Base-by-base conservation (phyloP, 116 monocot species). In the Cymodocea nodosa region DNA sequence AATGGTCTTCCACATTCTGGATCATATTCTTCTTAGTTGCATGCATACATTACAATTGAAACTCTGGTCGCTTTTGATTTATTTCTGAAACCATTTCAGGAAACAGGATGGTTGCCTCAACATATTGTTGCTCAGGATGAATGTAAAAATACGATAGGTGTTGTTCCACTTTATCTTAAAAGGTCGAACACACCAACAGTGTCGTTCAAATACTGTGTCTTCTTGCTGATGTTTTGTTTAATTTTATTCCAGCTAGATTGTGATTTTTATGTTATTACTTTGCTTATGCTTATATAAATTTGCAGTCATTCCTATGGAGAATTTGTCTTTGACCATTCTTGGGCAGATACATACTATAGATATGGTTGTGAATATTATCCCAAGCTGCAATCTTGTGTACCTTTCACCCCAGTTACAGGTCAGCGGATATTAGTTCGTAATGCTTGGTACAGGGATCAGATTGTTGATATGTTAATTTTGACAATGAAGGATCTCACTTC, bases 131-230 rank as follows among this genome's bases (percentile, higher is more conserved):
- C 91, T 67, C 83, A 76, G 71, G 97, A 97, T 82, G 85, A 88
- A 73, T 62, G 76, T 70, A 75, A 79, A 77, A 91, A 84, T 80
- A 77, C 72, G 52, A 61, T 97, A 82, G 97, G 97, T 82, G 91
- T 84, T 83, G 91, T 97, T 74, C 97, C 97, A 20, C 87, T 97
- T 81, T 97, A 91, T 77, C 87, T 97, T 74, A 97, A 97, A 90
- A 97, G 97, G 97, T 97, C 56, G 61, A 76, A 17, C 59, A 63
- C 76, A 56, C 5, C 13, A 76, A 66, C 71, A 25, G 40, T 67
- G 24, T 62, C 37, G 51, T 61, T 66, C n/a, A 20, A 56, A 57
- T 57, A 23, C 19, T 57, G 24, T 20, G 16, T 65, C 12, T 15
- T 22, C 2, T 51, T 15, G 56, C 20, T 20, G 7, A 68, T 48